Evolutionary conservation across 116 monocot species (phyloP).

Genomic region (Iris pallida): DNA sequence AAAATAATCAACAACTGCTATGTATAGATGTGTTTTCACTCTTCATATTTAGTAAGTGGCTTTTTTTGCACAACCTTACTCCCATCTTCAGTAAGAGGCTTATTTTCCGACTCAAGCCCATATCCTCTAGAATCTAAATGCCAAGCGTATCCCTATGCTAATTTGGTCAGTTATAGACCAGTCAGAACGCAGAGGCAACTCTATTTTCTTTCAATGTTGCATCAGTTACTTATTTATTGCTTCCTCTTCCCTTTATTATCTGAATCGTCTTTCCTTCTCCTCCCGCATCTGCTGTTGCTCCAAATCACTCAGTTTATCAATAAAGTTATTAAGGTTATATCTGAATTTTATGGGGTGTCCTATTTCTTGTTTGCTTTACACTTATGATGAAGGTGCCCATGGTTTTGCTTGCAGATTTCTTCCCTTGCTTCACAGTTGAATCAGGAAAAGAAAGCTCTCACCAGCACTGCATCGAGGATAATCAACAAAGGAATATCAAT

Average conservation of each 20-base stretch:
- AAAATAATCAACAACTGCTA: too few species aligned
- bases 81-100: too few species aligned
- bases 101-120: too few species aligned
- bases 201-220: too few species aligned
- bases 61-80: too few species aligned
- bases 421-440: slow-evolving; percentile 24
- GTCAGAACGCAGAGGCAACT: too few species aligned
- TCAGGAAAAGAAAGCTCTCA: slow-evolving; percentile 31
- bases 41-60: too few species aligned
- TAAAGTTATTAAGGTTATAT: neutral
- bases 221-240: neutral
- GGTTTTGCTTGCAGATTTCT: slow-evolving; percentile 14
- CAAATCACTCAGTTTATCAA: neutral
- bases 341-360: neutral
- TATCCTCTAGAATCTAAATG: too few species aligned
- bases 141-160: too few species aligned
- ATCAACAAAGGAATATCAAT: slow-evolving; percentile 31
- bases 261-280: neutral
- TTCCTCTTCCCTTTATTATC: neutral
- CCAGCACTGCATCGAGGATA: slow-evolving; percentile 24
- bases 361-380: neutral
- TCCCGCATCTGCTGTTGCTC: neutral
- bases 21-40: too few species aligned
- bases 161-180: too few species aligned
- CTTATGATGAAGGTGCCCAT: neutral